Evolutionary conservation across 306 rosid genomes (phyloP), one percentile per base, ranked within the genome.

Genomic region (Prunus armeniaca): DNA sequence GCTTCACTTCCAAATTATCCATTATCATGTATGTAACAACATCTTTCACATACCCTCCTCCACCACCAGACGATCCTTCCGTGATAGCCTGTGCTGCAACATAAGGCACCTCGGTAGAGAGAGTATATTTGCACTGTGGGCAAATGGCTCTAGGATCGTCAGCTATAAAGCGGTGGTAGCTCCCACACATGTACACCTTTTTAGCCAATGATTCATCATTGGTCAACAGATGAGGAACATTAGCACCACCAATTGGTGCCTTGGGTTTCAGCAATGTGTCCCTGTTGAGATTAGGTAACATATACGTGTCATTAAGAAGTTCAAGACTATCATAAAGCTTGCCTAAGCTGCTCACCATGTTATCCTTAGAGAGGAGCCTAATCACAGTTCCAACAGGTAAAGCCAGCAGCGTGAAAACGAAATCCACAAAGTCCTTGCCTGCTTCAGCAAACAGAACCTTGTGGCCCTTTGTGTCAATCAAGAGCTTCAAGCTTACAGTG

Each of bases 381-480:
- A 68, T 32, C 0, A 86, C 75, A 0, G 84, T 66, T 0, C 87
- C 80, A 0, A 89, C 5, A 0, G 92, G 97, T 43, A 91, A 41
- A 0, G 87, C 10, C 0, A 86, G 71, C 2, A 87, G 22, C 17
- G 51, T 67, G 13, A 89, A 75, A 2, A 91, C 83, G 38, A 91
- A 85, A 56, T 85, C 90, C 9, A 80, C 11, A 0, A 88, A 85
- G 3, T 62, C 60, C 20, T 91, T 91, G 0, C 87, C 81, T 0
- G 90, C 86, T 79, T 91, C 91, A 0, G 86, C 96, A 6, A 73
- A 88, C 0, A 87, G 58, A 9, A 88, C 80, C 74, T 46, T 85
- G 0, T 84, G 9, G 0, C 65, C 14, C 9, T 76, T 84, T 3
- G 72, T n/a, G 63, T 91, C 89, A 0, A 88, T 55, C 0, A 88